Percentiles rank a stretch among this genome's conserved stretches.
These are phyloP conservation scores for Corynascus novoguineensis DNA, from an alignment of 495 filamentous ascomycete genomes.

Conservation along the genomic window DNA sequence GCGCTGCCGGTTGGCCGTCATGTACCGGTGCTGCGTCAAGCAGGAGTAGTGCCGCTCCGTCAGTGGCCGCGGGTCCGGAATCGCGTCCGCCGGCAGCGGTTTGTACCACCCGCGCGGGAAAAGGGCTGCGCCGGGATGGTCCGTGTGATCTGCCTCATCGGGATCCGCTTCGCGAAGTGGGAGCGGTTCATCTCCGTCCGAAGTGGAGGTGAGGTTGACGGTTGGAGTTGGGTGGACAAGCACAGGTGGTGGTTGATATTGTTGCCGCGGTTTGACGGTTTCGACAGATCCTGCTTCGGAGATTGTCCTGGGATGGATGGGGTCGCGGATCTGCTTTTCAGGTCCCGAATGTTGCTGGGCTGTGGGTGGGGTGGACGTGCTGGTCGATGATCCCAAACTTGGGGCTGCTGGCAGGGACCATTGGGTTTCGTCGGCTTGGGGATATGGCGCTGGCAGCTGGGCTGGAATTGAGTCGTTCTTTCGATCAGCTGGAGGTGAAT, in stretches of 20 bases:
- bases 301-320: neutral
- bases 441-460: conserved; percentile 1
- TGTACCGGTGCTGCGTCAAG: conserved; percentile 26
- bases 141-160: conserved; percentile 18
- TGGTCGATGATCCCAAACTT: neutral
- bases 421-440: neutral
- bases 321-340: neutral
- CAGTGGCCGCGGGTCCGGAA: conserved; percentile 26
- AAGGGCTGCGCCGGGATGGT: conserved; percentile 28
- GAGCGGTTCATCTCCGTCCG: neutral
- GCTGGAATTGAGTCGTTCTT: neutral
- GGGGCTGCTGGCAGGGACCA: neutral
- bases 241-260: neutral
- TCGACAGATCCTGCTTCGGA: conserved; percentile 13
- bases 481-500: neutral
- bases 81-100: conserved; percentile 16
- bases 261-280: neutral
- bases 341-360: neutral
- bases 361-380: neutral
- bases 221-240: neutral
- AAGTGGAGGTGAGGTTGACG: neutral
- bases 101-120: conserved; percentile 29
- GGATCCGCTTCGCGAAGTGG: conserved; percentile 6
- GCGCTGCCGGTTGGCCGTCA: conserved; percentile 27
- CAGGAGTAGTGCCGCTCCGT: conserved; percentile 22